Evolutionary conservation across 129 eudicot species (phyloP).

Genomic region (Arctium minus): DNA sequence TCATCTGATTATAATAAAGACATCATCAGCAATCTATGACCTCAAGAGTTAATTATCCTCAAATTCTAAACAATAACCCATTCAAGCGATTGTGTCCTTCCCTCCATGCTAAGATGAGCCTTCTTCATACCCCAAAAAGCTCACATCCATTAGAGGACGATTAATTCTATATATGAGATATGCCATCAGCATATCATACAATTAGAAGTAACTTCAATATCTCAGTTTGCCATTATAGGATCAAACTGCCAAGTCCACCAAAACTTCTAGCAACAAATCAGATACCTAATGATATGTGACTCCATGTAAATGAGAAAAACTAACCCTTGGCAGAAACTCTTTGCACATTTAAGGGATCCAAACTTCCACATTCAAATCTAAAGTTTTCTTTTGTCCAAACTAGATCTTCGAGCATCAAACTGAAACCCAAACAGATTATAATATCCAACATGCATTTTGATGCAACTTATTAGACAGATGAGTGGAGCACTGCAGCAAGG

Average conservation of each 20-base stretch:
- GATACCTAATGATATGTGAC: background rate
- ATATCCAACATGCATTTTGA: constrained; percentile 9
- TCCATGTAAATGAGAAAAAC: background rate
- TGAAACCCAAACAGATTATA: background rate
- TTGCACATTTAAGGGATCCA: background rate
- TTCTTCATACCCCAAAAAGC: background rate
- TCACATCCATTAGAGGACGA: background rate
- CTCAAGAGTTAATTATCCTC: background rate
- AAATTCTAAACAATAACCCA: background rate
- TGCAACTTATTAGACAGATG: background rate
- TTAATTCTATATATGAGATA: background rate
- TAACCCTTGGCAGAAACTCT: background rate
- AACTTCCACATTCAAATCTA: background rate
- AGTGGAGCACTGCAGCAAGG: background rate
- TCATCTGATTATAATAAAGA: background rate
- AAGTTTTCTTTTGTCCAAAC: background rate
- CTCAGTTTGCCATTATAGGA: background rate
- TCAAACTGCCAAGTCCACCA: constrained; percentile 5
- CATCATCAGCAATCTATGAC: background rate
- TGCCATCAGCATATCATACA: background rate
- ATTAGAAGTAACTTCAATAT: background rate
- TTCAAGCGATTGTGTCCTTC: background rate
- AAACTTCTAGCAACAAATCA: constrained; percentile 8
- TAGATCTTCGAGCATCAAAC: background rate
- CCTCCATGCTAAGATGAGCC: constrained; percentile 4